phyloP scores from a whole-genome alignment of 169 alveolate species.

The Eimeria maxima region DNA sequence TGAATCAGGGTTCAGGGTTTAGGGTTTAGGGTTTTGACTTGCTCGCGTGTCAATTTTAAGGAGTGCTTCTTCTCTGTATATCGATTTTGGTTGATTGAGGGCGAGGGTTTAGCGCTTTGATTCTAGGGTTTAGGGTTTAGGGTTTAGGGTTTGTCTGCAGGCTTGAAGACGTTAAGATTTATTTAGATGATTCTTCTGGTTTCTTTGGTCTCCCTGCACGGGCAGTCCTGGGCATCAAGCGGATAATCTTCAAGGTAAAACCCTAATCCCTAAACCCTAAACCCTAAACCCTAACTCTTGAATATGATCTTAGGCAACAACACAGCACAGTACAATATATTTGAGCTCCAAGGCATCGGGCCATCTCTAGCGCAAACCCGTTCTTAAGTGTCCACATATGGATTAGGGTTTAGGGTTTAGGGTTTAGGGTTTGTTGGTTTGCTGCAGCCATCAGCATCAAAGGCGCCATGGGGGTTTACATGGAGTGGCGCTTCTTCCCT shows the following conservation, averaged over 20 bases:
- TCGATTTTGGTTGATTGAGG: no score
- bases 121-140: conserved; percentile 39
- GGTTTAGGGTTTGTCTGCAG: conserved; percentile 43
- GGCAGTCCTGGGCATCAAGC: not conserved
- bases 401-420: conserved; percentile 2
- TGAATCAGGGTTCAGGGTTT: not conserved
- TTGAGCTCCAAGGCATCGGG: no score
- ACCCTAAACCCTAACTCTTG: conserved; percentile 38
- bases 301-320: no score
- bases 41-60: no score
- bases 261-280: not conserved
- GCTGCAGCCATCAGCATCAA: conserved; percentile 57
- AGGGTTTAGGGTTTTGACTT: conserved; percentile 11
- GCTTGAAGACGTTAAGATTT: conserved; percentile 53
- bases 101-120: no score
- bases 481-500: not conserved
- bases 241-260: conserved; percentile 34
- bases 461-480: conserved; percentile 40
- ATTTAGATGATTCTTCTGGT: conserved; percentile 43
- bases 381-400: not conserved
- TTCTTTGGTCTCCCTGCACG: conserved; percentile 50
- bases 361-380: no score
- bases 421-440: conserved; percentile 33
- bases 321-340: no score
- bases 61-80: no score